These are phyloP conservation scores for Typha latifolia DNA, from an alignment of 176 grass and related monocot species.

Conservation along the genomic window DNA sequence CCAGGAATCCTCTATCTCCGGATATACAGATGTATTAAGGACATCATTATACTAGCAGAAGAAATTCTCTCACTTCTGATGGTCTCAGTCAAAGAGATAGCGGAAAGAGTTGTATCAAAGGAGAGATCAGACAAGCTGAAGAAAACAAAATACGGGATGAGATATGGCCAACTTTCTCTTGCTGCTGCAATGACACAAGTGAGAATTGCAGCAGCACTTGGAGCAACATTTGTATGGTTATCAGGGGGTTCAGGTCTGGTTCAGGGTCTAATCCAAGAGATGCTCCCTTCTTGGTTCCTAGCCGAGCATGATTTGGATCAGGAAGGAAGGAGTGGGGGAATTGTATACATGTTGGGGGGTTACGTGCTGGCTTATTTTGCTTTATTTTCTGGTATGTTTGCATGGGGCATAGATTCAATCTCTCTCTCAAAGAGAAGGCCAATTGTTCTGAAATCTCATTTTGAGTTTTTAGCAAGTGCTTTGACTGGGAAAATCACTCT, in stretches of 20 bases:
- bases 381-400: constrained; percentile 76
- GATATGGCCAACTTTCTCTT: constrained; percentile 63
- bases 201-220: constrained; percentile 63
- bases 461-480: constrained; percentile 69
- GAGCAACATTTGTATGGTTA: constrained; percentile 76
- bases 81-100: constrained; percentile 79
- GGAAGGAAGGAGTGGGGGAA: constrained; percentile 40
- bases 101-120: constrained; percentile 36
- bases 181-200: constrained; percentile 57
- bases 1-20: constrained; percentile 92
- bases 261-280: constrained; percentile 84
- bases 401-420: constrained; percentile 66
- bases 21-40: constrained; percentile 85
- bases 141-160: constrained; percentile 54
- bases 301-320: constrained; percentile 47
- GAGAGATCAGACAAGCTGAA: constrained; percentile 43
- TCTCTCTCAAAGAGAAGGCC: constrained; percentile 50
- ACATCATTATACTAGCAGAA: constrained; percentile 72
- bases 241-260: constrained; percentile 67
- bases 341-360: constrained; percentile 53
- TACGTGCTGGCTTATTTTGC: constrained; percentile 63
- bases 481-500: constrained; percentile 79
- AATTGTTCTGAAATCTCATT: constrained; percentile 51
- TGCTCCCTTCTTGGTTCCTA: constrained; percentile 89
- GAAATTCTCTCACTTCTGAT: constrained; percentile 65